Conservation (phyloP, 345 rosid species). For the Eucalyptus decipiens region DNA sequence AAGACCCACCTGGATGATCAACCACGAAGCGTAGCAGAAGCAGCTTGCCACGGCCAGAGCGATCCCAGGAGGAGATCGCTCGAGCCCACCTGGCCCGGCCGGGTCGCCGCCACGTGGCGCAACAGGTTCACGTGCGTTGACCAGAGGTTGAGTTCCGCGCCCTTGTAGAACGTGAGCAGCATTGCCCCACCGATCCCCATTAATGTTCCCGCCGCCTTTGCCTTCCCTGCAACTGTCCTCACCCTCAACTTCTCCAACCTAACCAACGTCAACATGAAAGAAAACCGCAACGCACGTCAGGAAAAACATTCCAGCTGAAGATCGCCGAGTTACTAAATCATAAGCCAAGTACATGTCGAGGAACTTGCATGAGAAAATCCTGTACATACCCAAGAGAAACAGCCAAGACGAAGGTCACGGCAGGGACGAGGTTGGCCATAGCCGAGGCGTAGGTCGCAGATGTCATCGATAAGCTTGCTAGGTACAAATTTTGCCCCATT, state of each 20-base stretch:
- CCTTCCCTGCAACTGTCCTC: slow-evolving; percentile 44
- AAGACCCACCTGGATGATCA: slow-evolving; percentile 33
- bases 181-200: slow-evolving; percentile 72
- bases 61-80: slow-evolving; percentile 1
- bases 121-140: neutral
- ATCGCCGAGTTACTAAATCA: neutral
- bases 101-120: neutral
- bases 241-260: slow-evolving; percentile 63
- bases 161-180: slow-evolving; percentile 88
- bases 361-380: neutral
- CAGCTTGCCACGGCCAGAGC: slow-evolving; percentile 1
- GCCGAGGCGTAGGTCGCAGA: neutral
- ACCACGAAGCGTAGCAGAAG: slow-evolving; percentile 11
- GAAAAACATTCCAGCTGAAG: neutral
- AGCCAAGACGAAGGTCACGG: neutral
- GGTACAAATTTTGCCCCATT: neutral
- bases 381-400: neutral
- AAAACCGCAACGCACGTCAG: neutral
- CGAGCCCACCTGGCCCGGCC: neutral
- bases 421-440: neutral
- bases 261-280: neutral
- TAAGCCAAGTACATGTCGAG: neutral
- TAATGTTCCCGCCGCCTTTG: slow-evolving; percentile 63
- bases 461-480: neutral
- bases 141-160: slow-evolving; percentile 4